Evolutionary conservation across 108 stramenopile species (phyloP), one percentile per base, ranked within the genome.

Genomic region (Nitzschia sp.): DNA sequence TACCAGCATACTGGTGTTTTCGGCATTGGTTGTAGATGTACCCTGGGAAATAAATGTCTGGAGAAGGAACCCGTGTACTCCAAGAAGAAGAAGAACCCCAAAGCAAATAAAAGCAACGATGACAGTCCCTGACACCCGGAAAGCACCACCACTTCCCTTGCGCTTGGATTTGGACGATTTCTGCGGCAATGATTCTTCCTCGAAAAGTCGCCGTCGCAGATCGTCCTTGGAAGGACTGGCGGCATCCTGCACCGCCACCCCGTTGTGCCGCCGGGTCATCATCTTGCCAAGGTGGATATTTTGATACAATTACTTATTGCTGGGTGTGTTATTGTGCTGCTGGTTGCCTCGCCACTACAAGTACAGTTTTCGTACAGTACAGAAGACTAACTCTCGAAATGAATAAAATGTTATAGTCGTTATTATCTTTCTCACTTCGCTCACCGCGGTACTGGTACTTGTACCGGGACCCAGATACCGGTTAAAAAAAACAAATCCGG

Each of bases 41-140:
- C n/a, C n/a, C 11, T 25, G 59, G 23, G 34, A 38, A 48, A 48
- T 2, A 4, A 29, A 64, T 30, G 32, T 31, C 9, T 28, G 17
- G 17, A 69, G 31, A 13, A 69, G 45, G n/a, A 58, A 58, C 5
- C 58, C 29, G 28, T 69, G 68, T 0, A 69, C 68, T 33, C 47
- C 28, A 28, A 69, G 41, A 2, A 69, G n/a, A 46, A 69, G 29
- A 32, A 26, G 13, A 3, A 47, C 45, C 11, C 23, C 57, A 46
- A 27, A 31, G 26, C 41, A 44, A 17, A 69, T 46, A 29, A 69
- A 58, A 0, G 31, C 4, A 21, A 22, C 9, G 19, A 50, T 50
- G 4, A 21, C 21, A 21, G 48, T 50, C 19, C 48, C 19, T 50
- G 48, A 50, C 17, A 50, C 4, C 19, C 4, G 48, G 4, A 50